Base-by-base conservation (phyloP, 2,329 filamentous ascomycete species). In the Penicillium olsonii region DNA sequence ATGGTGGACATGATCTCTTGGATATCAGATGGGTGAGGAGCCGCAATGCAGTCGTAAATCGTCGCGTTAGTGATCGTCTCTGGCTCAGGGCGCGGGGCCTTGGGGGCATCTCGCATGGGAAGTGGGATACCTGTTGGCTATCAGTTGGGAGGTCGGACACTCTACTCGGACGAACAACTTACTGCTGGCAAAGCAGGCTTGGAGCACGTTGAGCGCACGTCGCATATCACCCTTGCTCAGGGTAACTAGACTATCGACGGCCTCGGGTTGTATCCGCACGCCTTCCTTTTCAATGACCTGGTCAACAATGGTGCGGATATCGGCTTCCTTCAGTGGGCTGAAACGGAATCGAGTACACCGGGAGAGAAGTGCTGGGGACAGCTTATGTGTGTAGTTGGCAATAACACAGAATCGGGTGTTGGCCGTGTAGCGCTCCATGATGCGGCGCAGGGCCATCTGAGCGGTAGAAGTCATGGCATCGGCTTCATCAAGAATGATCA, bases 391-490 rank as follows among this genome's bases (percentile, higher is more conserved):
- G 73, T 99, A 99, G 75, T 99, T 99, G 62, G 94, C 94, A 62
- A 99, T 97, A 67, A 99, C 90, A 75, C 92, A 97, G 75, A 99
- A 99, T 44, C 94, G 82, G 2, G 94, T 96, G 75, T 99, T 99
- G 52, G 89, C 89, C 0, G 94, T 99, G 76, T 99, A 99, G 75
- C 96, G 96, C 69, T 99, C 94, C 94, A 99, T 99, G 67, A 99
- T 97, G 40, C 94, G 81, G 54, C 94, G 84, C 47, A 99, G 78
- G 0, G 94, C 94, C 92, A 99, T 99, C 73, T 99, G 94, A 5
- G 94, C 94, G 0, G 92, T 95, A 45, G 90, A 88, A n/a, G 94
- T 99, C 94, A 99, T 99, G 45, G 94, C 94, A 70, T 99, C 94
- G n/a, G 94, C 94, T 77, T 99, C 94, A 71, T 99, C 94, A 4